Evolutionary conservation across 371 early-diverging fungal species (phyloP).

Genomic region (Batkoa obscura): DNA sequence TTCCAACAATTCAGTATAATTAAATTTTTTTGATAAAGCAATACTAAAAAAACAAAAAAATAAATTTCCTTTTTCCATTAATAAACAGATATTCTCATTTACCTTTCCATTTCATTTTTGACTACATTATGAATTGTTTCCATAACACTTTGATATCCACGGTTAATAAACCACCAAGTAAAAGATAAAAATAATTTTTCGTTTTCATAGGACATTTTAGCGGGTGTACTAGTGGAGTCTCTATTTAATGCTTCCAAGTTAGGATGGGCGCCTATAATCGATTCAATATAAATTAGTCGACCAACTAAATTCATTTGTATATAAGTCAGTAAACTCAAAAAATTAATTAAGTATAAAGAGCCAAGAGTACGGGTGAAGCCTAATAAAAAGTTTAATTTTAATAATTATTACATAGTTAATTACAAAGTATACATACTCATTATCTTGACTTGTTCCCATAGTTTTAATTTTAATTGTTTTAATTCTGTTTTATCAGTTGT

Average conservation of each 20-base stretch:
- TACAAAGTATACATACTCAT: conserved; percentile 25
- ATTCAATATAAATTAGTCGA: conserved; percentile 74
- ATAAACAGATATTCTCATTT: conserved; percentile 3
- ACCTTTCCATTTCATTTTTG: conserved; percentile 41
- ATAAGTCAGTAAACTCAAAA: conserved; percentile 61
- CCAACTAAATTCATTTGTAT: conserved; percentile 82
- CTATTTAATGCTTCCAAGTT: conserved; percentile 15
- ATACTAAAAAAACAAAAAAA: neutral
- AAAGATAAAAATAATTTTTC: conserved; percentile 71
- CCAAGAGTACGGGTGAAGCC: conserved; percentile 65
- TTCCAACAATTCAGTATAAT: neutral
- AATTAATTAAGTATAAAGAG: conserved; percentile 56
- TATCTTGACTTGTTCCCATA: conserved; percentile 78
- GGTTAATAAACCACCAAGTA: conserved; percentile 81
- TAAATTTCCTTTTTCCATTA: too few species aligned
- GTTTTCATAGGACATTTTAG: conserved; percentile 20
- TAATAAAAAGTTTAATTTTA: conserved; percentile 9
- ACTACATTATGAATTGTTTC: conserved; percentile 42
- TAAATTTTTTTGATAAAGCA: conserved; percentile 10
- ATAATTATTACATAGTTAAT: neutral
- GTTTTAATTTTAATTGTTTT: conserved; percentile 29
- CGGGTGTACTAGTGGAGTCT: conserved; percentile 8
- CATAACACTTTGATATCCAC: conserved; percentile 62
- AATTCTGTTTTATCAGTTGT: neutral
- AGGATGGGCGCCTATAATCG: conserved; percentile 33